A percentile compares a stretch with the other conserved stretches of the same genome.
Evolutionary conservation across 371 early-diverging fungal genomes (phyloP).

Genomic region (Mortierella sp.): DNA sequence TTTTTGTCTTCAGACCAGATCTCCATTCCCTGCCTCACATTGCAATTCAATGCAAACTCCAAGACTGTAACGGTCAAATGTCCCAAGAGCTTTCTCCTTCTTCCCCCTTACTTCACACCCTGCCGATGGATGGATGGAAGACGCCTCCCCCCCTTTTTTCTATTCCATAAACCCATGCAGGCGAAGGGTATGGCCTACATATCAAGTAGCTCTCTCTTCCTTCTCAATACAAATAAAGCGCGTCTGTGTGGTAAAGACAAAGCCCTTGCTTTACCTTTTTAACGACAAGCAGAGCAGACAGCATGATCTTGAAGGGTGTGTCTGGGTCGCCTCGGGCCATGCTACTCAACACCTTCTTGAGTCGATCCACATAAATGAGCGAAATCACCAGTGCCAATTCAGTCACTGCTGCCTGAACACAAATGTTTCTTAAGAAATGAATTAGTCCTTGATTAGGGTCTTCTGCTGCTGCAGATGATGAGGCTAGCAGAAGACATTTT

Average conservation of each 20-base stretch:
- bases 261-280: conserved; percentile 62
- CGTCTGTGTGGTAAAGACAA: neutral
- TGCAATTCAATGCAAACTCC: neutral
- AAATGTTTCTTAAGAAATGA: conserved; percentile 44
- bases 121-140: neutral
- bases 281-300: conserved; percentile 80
- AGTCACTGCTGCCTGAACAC: conserved; percentile 42
- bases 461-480: conserved; percentile 17
- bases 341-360: conserved; percentile 73
- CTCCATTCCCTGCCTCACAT: neutral
- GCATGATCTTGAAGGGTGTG: conserved; percentile 83
- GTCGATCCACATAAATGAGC: conserved; percentile 80
- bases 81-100: neutral
- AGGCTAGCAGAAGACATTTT: neutral
- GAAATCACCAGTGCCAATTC: conserved; percentile 70
- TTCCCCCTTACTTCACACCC: neutral
- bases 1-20: neutral
- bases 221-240: neutral
- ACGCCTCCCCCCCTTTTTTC: conserved; percentile 4
- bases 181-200: neutral
- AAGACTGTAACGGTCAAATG: neutral
- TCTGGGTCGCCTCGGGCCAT: conserved; percentile 80
- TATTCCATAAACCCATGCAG: neutral
- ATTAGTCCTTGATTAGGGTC: conserved; percentile 19
- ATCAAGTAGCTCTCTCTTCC: neutral